phyloP scores from a whole-genome alignment of 176 grass and related monocot species.

The Themeda triandra region DNA sequence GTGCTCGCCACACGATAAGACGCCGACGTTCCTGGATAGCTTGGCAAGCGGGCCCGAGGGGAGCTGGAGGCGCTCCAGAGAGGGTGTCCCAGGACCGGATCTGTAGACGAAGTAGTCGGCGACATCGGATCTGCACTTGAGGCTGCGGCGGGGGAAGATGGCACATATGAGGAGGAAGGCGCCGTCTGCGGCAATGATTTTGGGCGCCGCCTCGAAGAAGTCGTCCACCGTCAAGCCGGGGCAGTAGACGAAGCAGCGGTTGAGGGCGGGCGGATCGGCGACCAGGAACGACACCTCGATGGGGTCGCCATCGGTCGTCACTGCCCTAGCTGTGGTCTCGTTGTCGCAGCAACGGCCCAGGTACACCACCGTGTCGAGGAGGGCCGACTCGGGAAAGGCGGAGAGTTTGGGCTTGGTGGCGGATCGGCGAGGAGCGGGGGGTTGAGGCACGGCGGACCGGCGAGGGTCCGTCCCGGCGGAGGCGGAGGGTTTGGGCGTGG shows the following conservation, averaged over 20 bases:
- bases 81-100: not conserved
- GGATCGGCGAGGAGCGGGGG: too few relatives aligned
- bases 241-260: not conserved
- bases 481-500: too few relatives aligned
- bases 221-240: not conserved
- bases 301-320: not conserved
- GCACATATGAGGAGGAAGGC: not conserved
- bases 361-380: not conserved
- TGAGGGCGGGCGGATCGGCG: not conserved
- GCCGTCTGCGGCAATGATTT: not conserved
- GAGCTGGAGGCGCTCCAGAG: not conserved
- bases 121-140: not conserved
- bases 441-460: not conserved
- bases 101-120: not conserved
- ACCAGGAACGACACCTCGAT: not conserved
- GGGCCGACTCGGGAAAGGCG: not conserved
- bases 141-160: not conserved
- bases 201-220: not conserved
- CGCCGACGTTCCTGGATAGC: not conserved
- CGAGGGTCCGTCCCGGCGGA: too few relatives aligned
- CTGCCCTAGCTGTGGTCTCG: not conserved
- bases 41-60: not conserved
- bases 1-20: not conserved
- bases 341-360: not conserved
- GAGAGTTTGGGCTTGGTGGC: too few relatives aligned